Evolutionary conservation across 345 rosid species (phyloP).

Genomic region (Moricandia arvensis): DNA sequence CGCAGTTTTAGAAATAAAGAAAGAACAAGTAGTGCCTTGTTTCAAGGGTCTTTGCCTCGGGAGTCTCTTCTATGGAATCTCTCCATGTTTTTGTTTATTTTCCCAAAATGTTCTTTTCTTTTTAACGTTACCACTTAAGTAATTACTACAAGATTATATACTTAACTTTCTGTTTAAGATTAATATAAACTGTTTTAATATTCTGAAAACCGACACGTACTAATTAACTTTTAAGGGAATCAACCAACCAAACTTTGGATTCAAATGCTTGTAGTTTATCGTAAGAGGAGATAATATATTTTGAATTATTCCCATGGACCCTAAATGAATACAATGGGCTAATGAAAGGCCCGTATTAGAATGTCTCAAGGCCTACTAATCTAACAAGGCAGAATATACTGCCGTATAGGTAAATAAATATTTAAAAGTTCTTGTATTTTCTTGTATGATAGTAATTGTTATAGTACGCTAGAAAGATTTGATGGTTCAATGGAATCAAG

Average conservation of each 20-base stretch:
- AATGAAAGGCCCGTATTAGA: not conserved
- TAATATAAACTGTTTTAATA: conserved; percentile 9
- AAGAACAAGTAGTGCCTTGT: conserved; percentile 33
- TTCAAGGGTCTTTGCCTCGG: conserved; percentile 46
- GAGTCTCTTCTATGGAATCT: conserved; percentile 39
- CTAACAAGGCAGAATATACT: not conserved
- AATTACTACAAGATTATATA: conserved; percentile 10
- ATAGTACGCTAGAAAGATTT: too few species aligned
- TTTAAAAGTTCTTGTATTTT: not conserved
- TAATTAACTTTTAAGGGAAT: conserved; percentile 10
- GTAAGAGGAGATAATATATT: not conserved
- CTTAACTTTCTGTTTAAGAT: conserved; percentile 36
- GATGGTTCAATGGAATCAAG: too few species aligned
- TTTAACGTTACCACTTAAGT: conserved; percentile 16
- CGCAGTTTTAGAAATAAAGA: conserved; percentile 30
- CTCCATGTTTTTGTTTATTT: conserved; percentile 40
- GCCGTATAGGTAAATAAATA: too few species aligned
- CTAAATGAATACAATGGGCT: conserved; percentile 9
- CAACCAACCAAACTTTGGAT: conserved; percentile 19
- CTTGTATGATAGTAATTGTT: not conserved
- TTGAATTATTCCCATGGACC: not conserved
- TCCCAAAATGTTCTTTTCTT: conserved; percentile 40
- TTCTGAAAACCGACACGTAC: conserved; percentile 17
- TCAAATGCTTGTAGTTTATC: conserved; percentile 5
- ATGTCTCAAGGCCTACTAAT: not conserved